These are phyloP conservation scores for Solidago caesia DNA, from an alignment of 129 eudicot genomes.

Conservation along the genomic window DNA sequence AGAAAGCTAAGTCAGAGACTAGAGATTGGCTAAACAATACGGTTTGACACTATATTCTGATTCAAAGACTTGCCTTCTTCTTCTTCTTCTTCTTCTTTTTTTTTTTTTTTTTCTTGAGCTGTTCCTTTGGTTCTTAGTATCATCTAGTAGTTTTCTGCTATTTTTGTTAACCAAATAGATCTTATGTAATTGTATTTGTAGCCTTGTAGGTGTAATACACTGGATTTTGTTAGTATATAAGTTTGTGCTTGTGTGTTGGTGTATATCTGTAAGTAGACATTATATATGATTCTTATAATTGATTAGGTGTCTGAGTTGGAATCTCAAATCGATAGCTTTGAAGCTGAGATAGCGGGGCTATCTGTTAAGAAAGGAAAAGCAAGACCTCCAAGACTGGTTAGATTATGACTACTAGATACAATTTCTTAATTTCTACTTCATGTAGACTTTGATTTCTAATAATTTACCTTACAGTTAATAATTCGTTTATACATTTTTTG, in stretches of 20 bases:
- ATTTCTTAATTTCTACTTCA: neutral
- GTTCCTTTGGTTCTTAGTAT: neutral
- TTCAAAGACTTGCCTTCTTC: conserved; percentile 16
- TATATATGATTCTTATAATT: conserved; percentile 18
- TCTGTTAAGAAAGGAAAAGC: conserved; percentile 96
- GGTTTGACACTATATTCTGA: conserved; percentile 46
- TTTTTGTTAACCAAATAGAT: neutral
- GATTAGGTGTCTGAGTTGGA: conserved; percentile 91
- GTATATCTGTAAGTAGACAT: neutral
- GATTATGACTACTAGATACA: conserved; percentile 16
- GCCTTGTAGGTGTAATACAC: neutral
- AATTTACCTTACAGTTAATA: neutral
- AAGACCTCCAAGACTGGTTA: conserved; percentile 96
- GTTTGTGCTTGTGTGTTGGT: neutral
- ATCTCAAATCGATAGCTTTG: conserved; percentile 91
- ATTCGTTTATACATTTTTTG: neutral
- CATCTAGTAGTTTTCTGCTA: no score
- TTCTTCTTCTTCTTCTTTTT: neutral
- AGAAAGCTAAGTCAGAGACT: conserved; percentile 97
- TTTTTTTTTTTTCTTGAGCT: neutral
- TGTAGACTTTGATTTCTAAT: neutral
- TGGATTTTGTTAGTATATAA: conserved; percentile 7
- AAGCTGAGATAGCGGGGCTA: conserved; percentile 96
- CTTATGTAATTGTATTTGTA: neutral
- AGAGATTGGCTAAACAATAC: conserved; percentile 98